Conservation (phyloP, 169 alveolate species). For the Cryptosporidium xiaoi region DNA sequence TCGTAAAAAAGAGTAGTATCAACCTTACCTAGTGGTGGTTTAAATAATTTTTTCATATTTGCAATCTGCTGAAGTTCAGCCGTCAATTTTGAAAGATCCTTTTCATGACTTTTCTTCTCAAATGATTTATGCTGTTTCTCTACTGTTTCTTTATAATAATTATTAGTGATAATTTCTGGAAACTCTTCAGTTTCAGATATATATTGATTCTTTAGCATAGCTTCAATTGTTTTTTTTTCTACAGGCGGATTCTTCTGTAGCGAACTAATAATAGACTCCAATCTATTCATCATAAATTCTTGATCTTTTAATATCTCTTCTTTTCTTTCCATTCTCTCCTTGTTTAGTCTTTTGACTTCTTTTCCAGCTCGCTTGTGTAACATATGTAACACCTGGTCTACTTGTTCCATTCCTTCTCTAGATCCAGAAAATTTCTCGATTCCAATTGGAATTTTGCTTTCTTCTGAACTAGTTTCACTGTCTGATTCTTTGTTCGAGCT, state of each 20-base stretch:
- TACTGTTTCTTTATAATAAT: neutral
- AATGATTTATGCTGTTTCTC: neutral
- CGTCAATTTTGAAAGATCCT: neutral
- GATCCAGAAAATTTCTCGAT: neutral
- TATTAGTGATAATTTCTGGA: neutral
- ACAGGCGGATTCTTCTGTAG: slow-evolving; percentile 4
- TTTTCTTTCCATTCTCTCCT: slow-evolving; percentile 9
- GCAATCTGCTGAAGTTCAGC: slow-evolving; percentile 10
- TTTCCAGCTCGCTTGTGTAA: slow-evolving; percentile 18
- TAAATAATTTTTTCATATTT: neutral
- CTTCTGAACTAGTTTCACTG: neutral
- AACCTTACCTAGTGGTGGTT: neutral
- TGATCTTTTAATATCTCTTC: slow-evolving; percentile 12
- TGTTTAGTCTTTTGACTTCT: slow-evolving; percentile 8
- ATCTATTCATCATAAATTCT: slow-evolving; percentile 30
- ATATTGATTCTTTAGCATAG: slow-evolving; percentile 10
- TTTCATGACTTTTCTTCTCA: neutral
- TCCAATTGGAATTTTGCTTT: too few species aligned
- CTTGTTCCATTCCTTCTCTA: neutral
- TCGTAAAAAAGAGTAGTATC: too few species aligned
- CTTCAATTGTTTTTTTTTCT: neutral
- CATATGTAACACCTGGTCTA: slow-evolving; percentile 31
- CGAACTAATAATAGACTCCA: slow-evolving; percentile 20
- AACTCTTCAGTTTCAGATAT: neutral
- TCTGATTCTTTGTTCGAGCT: neutral